Evolutionary conservation across 768 basidiomycete genomes (phyloP), one percentile per base, ranked within the genome.

Genomic region (Pleurotus ostreatus): DNA sequence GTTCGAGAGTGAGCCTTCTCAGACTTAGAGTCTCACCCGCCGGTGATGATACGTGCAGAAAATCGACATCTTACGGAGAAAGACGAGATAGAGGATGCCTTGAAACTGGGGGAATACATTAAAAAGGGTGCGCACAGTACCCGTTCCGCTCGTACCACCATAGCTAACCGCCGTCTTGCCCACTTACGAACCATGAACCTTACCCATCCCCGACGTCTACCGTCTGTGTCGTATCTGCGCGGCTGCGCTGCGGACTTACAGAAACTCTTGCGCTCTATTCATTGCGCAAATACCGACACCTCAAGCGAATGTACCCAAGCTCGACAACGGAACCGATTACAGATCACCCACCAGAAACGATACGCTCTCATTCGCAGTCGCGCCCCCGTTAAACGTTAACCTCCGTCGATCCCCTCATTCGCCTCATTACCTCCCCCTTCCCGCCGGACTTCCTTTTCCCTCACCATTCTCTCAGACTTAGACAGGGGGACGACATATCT

Each of bases 181-280:
- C 15, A 16, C 13, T 44, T 7, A 44, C 2, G n/a, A 43, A n/a
- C 8, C 30, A 34, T 34, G 11, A 34, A 34, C 30, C 30, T 34
- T 9, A 9, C 8, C 3, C 30, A 1, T 34, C 3, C 1, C 30
- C 30, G 30, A 34, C 30, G 30, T 34, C 30, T 34, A 8, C 30
- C 30, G 30, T 34, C 30, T 11, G 4, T 34, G 30, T 34, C 22
- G 46, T 39, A 23, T 34, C 49, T 16, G 49, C 23, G 13, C 18
- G 15, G 15, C 41, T 11, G 4, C n/a, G 22, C 55, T 46, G 25
- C 57, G 30, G 20, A 16, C 30, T 34, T 34, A n/a, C 62, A 92
- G 91, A 93, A 72, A 92, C 90, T 0, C 74, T 93, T 44, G 90
- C 91, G 0, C 69, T 94, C 18, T 93, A 94, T 63, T 85, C 88